Evolutionary conservation across 2,329 filamentous ascomycete genomes (phyloP), one percentile per base, ranked within the genome.

Genomic region (Pseudopithomyces maydicus): DNA sequence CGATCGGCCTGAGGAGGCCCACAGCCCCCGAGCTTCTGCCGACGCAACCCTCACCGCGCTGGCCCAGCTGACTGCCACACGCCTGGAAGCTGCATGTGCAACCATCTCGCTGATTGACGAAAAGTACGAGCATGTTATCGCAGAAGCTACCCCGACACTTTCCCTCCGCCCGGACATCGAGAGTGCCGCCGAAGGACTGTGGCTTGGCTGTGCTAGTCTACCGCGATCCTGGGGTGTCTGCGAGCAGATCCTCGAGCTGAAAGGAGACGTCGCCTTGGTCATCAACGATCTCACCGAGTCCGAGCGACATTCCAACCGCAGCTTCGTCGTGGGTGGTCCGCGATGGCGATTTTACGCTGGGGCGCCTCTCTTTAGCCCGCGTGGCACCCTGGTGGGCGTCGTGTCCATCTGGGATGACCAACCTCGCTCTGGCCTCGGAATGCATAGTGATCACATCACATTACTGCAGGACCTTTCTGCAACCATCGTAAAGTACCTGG

Each of bases 81-180:
- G 73, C 15, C 65, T 77, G 39, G 58, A 65, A n/a, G 70, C 62
- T 15, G 56, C 66, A 23, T 67, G 75, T 17, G 66, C 73, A 29
- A 67, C 75, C 62, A 62, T 78, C 2, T 77, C 75, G 3, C 61
- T 78, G 10, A 62, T 78, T 42, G 75, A 77, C 53, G 63, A 62
- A 2, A 52, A 65, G 8, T 59, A 63, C 19, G 73, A 77, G 52
- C 72, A 76, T 47, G 68, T 78, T 32, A 65, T 78, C 6, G 74
- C 74, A 22, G 76, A 78, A 58, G 74, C 75, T 6, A 77, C 75
- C 1, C 63, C 70, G 17, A 53, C 63, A 23, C 55, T 68, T 3
- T 66, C 69, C 1, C 62, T 77, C 6, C 66, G 55, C 42, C 43
- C 54, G 14, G 48, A 57, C 1, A 43, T 51, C 8, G 54, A 51